Percentiles rank a stretch among this genome's conserved stretches.
Conservation (phyloP, 371 early-diverging fungal species). For the Gilbertella persicaria region DNA sequence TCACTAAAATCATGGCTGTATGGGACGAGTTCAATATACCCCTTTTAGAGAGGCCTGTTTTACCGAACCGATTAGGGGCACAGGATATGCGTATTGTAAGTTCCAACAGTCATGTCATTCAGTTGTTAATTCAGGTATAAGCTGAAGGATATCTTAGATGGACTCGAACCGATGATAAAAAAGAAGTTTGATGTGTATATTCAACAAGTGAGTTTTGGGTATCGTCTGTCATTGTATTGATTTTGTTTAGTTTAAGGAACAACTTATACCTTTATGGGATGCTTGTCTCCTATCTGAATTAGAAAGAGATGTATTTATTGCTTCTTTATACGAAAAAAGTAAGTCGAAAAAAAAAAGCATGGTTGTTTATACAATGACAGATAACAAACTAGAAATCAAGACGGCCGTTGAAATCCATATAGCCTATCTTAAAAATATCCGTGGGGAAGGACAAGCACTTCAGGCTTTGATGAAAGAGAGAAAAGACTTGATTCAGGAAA, state of each 20-base stretch:
- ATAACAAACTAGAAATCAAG: constrained; percentile 22
- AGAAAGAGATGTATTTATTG: constrained; percentile 48
- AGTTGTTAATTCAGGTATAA: constrained; percentile 7
- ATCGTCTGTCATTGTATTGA: not conserved
- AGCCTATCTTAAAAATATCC: constrained; percentile 43
- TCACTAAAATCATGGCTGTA: constrained; percentile 16
- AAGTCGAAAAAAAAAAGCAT: constrained; percentile 21
- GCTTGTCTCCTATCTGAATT: constrained; percentile 47
- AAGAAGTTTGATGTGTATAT: constrained; percentile 44
- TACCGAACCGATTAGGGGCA: constrained; percentile 23
- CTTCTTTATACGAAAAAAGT: constrained; percentile 47
- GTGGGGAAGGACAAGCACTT: constrained; percentile 40
- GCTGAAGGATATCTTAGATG: constrained; percentile 38
- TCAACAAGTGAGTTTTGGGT: constrained; percentile 30
- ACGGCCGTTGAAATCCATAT: constrained; percentile 39
- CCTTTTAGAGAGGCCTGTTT: constrained; percentile 14
- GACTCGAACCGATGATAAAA: constrained; percentile 28
- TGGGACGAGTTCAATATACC: constrained; percentile 32
- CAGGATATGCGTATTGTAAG: constrained; percentile 18
- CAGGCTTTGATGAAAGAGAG: constrained; percentile 59
- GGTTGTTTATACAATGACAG: constrained; percentile 21
- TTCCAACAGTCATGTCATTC: not conserved
- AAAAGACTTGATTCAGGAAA: constrained; percentile 62
- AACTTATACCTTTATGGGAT: constrained; percentile 43
- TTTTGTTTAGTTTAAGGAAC: constrained; percentile 29